These are phyloP conservation scores for Cichorium intybus DNA, from an alignment of 140 eudicot genomes.

Conservation along the genomic window DNA sequence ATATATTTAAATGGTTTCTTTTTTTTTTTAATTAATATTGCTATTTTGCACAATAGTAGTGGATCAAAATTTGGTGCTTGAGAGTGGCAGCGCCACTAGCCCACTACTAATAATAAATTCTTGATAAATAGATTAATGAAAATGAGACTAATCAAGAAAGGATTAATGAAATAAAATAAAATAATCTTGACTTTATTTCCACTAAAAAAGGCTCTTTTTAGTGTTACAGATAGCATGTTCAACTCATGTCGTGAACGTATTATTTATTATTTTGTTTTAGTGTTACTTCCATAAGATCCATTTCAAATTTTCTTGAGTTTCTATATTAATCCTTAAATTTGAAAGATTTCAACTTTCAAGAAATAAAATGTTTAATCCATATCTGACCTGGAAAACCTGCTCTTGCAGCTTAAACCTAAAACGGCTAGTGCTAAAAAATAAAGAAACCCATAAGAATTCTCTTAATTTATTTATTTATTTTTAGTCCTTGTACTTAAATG, in stretches of 20 bases:
- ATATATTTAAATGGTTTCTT: background rate
- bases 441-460: conserved; percentile 1
- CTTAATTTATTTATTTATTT: background rate
- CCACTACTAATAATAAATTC: conserved; percentile 20
- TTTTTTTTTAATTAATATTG: background rate
- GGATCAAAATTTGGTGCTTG: conserved; percentile 18
- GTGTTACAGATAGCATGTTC: conserved; percentile 8
- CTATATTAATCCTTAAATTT: background rate
- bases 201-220: conserved; percentile 8
- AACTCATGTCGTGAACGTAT: background rate
- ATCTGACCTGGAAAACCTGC: conserved; percentile 1
- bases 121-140: conserved; percentile 1
- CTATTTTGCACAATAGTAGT: conserved; percentile 9
- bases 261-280: background rate
- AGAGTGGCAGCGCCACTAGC: conserved; percentile 2
- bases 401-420: conserved; percentile 6
- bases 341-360: background rate
- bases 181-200: conserved; percentile 12
- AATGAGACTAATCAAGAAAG: conserved; percentile 1
- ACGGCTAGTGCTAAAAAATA: too few species aligned
- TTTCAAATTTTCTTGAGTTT: background rate
- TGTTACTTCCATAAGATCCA: background rate
- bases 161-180: background rate
- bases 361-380: background rate
- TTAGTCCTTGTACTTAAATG: background rate